These are phyloP conservation scores for Ophiocordyceps camponoti-saundersi DNA, from an alignment of 2,329 filamentous ascomycete species.

Conservation along the genomic window DNA sequence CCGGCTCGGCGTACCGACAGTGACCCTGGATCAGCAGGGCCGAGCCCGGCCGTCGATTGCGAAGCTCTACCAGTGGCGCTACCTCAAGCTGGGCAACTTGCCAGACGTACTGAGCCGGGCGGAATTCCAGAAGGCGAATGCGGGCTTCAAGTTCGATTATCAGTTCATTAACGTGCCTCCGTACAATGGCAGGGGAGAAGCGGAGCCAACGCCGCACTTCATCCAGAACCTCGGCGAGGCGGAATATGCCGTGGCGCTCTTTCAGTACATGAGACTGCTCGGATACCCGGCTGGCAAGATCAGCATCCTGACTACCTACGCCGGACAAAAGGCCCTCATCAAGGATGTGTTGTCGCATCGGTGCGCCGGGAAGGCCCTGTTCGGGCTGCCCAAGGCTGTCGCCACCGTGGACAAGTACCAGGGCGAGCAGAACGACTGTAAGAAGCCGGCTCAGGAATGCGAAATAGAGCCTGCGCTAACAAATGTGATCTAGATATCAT, in stretches of 20 bases:
- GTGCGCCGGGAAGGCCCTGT: conserved; percentile 68
- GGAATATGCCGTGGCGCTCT: conserved; percentile 90
- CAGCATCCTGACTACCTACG: conserved; percentile 82
- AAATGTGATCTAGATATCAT: conserved; percentile 56
- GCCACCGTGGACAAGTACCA: conserved; percentile 98
- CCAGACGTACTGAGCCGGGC: conserved; percentile 49
- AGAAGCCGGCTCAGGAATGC: conserved; percentile 17
- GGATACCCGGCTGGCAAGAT: conserved; percentile 78
- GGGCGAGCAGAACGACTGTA: conserved; percentile 97
- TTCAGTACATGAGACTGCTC: conserved; percentile 91
- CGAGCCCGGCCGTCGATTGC: conserved; percentile 78
- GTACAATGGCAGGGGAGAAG: conserved; percentile 80
- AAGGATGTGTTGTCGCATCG: conserved; percentile 71
- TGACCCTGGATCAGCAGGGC: conserved; percentile 84
- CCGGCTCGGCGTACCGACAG: conserved; percentile 77
- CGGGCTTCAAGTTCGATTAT: conserved; percentile 85
- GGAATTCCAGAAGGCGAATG: conserved; percentile 70
- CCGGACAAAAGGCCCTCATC: conserved; percentile 77
- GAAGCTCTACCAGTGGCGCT: conserved; percentile 85
- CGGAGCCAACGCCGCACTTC: conserved; percentile 83
- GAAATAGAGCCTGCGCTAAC: background rate
- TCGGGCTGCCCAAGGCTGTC: conserved; percentile 76
- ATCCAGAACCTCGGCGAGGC: conserved; percentile 94
- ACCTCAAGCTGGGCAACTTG: conserved; percentile 63
- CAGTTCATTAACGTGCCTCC: conserved; percentile 93